Conservation (phyloP, 1,139 yeast species). For the Candida albicans region DNA sequence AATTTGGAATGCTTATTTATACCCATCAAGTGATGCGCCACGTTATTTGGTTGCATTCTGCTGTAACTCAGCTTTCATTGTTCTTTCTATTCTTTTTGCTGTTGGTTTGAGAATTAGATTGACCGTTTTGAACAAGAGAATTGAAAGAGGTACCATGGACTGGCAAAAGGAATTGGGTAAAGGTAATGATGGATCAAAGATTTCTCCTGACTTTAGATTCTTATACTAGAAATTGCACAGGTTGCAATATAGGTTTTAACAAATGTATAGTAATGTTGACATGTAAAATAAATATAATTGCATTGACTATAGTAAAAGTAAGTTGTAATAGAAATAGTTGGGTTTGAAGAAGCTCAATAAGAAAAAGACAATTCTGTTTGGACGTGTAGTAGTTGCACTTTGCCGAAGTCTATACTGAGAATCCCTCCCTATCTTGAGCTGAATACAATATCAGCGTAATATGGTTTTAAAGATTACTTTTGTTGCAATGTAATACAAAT, state of each 20-base stretch:
- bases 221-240: slow-evolving; percentile 20
- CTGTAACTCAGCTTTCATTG: slow-evolving; percentile 50
- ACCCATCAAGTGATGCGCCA: slow-evolving; percentile 44
- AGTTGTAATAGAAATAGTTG: too few relatives aligned
- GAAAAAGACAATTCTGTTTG: too few relatives aligned
- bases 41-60: slow-evolving; percentile 46
- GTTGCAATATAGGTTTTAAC: background rate
- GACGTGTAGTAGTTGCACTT: too few relatives aligned
- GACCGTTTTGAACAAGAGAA: slow-evolving; percentile 39
- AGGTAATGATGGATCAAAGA: slow-evolving; percentile 44
- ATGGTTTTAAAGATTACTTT: too few relatives aligned
- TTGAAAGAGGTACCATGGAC: slow-evolving; percentile 47
- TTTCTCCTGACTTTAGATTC: slow-evolving; percentile 46
- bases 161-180: slow-evolving; percentile 54
- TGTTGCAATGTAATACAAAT: too few relatives aligned
- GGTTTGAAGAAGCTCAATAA: too few relatives aligned
- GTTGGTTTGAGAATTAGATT: slow-evolving; percentile 41
- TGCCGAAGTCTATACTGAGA: too few relatives aligned
- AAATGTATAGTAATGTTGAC: too few relatives aligned
- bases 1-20: slow-evolving; percentile 54
- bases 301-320: too few relatives aligned
- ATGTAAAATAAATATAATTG: too few relatives aligned
- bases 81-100: slow-evolving; percentile 41
- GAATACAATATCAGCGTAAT: too few relatives aligned
- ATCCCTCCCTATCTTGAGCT: too few relatives aligned